phyloP scores from a whole-genome alignment of 2,329 filamentous ascomycete genomes.

The Cercospora berteroae region DNA sequence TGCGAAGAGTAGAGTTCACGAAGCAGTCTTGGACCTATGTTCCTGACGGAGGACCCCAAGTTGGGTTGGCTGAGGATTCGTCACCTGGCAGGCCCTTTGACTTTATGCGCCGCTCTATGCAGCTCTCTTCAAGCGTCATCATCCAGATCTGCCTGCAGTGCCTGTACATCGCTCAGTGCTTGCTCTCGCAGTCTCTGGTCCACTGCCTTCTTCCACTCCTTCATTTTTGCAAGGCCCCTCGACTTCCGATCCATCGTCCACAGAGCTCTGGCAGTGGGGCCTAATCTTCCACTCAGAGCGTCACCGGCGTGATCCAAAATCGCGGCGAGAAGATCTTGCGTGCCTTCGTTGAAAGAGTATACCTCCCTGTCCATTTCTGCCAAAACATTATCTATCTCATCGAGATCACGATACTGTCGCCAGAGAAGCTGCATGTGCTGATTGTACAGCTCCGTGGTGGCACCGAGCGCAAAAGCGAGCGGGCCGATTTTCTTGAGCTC shows the following conservation, averaged over 20 bases:
- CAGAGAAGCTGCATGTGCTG: constrained; percentile 63
- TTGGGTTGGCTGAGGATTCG: background rate
- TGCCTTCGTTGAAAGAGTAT: constrained; percentile 55
- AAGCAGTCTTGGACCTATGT: background rate
- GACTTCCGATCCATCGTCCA: constrained; percentile 39
- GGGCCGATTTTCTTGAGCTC: constrained; percentile 66
- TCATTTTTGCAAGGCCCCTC: constrained; percentile 33
- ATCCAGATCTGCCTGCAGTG: constrained; percentile 1
- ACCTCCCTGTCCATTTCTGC: constrained; percentile 66
- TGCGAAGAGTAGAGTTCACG: background rate
- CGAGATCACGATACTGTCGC: constrained; percentile 59
- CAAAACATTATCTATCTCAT: constrained; percentile 56
- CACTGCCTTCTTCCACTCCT: constrained; percentile 16
- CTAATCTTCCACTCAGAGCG: constrained; percentile 28
- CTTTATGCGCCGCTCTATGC: background rate
- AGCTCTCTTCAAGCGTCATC: background rate
- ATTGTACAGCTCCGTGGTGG: constrained; percentile 68
- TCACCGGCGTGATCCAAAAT: constrained; percentile 36
- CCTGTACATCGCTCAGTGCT: constrained; percentile 8
- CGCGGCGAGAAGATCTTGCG: constrained; percentile 41
- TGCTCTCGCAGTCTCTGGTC: constrained; percentile 5
- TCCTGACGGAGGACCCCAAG: background rate
- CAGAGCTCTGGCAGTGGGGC: constrained; percentile 30
- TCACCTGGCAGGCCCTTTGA: background rate
- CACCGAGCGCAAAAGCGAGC: constrained; percentile 69